A percentile compares a stretch with the other conserved stretches of the same genome.
Conservation (phyloP, 2,329 filamentous ascomycete genomes). For the Coniochaeta prunicola region DNA sequence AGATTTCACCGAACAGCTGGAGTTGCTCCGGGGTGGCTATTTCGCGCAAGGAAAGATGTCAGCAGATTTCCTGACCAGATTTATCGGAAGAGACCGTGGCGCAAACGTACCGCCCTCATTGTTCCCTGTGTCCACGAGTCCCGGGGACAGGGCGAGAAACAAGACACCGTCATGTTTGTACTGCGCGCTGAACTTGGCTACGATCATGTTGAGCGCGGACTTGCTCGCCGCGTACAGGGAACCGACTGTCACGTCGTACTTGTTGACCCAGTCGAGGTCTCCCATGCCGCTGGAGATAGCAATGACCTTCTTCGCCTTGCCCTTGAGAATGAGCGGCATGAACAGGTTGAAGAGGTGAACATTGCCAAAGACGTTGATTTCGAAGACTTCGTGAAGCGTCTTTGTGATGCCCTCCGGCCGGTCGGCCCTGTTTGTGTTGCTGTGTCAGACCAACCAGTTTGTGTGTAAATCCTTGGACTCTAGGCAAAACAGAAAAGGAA, state of each 20-base stretch:
- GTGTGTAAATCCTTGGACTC: neutral
- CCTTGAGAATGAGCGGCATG: constrained; percentile 42
- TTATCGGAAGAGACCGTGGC: neutral
- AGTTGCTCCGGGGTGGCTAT: constrained; percentile 19
- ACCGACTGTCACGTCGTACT: constrained; percentile 24
- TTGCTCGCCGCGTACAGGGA: constrained; percentile 41
- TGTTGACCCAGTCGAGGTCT: constrained; percentile 34
- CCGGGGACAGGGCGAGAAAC: constrained; percentile 44
- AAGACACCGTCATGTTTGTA: constrained; percentile 42
- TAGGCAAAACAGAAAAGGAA: constrained; percentile 6
- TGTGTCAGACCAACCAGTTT: neutral
- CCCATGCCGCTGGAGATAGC: constrained; percentile 39
- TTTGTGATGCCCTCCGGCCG: constrained; percentile 25
- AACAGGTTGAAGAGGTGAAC: constrained; percentile 47
- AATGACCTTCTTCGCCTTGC: constrained; percentile 46
- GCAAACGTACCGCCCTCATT: constrained; percentile 14
- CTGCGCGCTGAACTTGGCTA: constrained; percentile 45
- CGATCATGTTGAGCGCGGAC: constrained; percentile 42
- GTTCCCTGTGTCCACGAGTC: constrained; percentile 37
- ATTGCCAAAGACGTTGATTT: constrained; percentile 43
- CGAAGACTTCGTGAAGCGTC: constrained; percentile 24
- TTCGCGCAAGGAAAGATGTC: neutral
- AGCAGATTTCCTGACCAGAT: neutral
- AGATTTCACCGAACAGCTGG: constrained; percentile 14
- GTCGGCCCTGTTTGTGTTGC: constrained; percentile 15